Evolutionary conservation across 1,139 yeast genomes (phyloP).

Genomic region (Taphrina communis): DNA sequence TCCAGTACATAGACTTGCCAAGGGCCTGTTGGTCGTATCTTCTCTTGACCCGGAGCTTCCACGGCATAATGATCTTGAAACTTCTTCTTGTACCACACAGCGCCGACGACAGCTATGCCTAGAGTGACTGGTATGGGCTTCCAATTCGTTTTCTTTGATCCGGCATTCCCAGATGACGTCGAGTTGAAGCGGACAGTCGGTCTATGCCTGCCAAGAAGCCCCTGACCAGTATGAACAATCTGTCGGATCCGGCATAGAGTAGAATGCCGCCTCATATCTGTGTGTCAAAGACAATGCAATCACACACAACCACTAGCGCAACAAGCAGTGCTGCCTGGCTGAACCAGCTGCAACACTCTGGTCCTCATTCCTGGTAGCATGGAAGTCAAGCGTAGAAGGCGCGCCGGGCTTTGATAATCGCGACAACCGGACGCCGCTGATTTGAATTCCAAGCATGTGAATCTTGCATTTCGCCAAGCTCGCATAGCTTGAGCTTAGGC

Average conservation of each 20-base stretch:
- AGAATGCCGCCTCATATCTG: neutral
- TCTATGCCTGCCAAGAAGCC: neutral
- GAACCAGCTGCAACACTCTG: too few relatives aligned
- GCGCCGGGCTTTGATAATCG: conserved; percentile 9
- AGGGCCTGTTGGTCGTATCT: conserved; percentile 47
- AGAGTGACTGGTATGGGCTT: conserved; percentile 42
- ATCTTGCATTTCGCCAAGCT: neutral
- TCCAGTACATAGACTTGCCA: conserved; percentile 74
- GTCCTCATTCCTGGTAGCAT: neutral
- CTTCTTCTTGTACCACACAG: conserved; percentile 36
- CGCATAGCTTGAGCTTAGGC: neutral
- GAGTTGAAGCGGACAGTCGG: neutral
- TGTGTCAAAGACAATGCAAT: too few relatives aligned
- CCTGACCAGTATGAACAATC: neutral
- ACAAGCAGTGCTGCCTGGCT: too few relatives aligned
- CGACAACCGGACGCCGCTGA: conserved; percentile 6
- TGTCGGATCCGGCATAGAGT: neutral
- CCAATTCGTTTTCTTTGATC: conserved; percentile 30
- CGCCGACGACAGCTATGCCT: conserved; percentile 43
- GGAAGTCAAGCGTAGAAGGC: neutral
- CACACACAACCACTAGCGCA: too few relatives aligned
- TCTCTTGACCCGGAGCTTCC: conserved; percentile 33
- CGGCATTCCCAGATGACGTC: neutral
- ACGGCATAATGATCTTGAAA: conserved; percentile 31
- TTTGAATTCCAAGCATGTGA: neutral